Base-by-base conservation (phyloP, 176 grass and related monocot genomes). In the Carex pumila region DNA sequence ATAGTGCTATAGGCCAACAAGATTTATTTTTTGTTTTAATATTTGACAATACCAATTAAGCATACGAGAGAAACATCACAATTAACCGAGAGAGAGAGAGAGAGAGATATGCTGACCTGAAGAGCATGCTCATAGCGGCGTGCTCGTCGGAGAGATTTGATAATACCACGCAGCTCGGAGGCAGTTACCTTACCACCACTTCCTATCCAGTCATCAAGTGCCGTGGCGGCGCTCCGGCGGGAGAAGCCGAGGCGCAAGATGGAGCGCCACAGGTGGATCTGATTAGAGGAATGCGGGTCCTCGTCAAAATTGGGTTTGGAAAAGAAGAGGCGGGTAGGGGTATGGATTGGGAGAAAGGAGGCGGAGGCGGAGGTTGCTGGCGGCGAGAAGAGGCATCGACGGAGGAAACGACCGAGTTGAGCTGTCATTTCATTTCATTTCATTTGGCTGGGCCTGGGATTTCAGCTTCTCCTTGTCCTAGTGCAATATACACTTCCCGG, bases 121-220 rank as follows among this genome's bases (percentile, higher is more conserved):
- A 95, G 93, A 34, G 93, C 90, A 54, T 92, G 88, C 72, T 87
- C 55, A 66, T 95, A 89, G 63, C 93, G 88, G 30, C 80, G 68
- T 12, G 82, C 79, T 50, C 79, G 86, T 31, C 77, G 85, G 59
- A 95, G 90, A 70, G 37, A 82, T 62, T 9, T 15, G 57, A 90
- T 13, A 49, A 85, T 88, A 14, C 71, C 25, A 7, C 85, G 88
- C 66, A 92, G 85, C 34, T 87, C 90, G 21, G 79, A 55, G 65
- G 34, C 66, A 61, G 70, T 84, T 18, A 95, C 41, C 71, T 65
- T 71, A 62, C 62, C 31, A n/a, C 85, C 88, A 10, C 52, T 65
- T 75, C 37, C 82, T 63, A 86, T 79, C 88, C 93, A 95, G 58
- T 72, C 79, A 37, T 95, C 82, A 21, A 92, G 7, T 7, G 60